phyloP scores from a whole-genome alignment of 169 alveolate species.

The Plasmodium berghei region DNA sequence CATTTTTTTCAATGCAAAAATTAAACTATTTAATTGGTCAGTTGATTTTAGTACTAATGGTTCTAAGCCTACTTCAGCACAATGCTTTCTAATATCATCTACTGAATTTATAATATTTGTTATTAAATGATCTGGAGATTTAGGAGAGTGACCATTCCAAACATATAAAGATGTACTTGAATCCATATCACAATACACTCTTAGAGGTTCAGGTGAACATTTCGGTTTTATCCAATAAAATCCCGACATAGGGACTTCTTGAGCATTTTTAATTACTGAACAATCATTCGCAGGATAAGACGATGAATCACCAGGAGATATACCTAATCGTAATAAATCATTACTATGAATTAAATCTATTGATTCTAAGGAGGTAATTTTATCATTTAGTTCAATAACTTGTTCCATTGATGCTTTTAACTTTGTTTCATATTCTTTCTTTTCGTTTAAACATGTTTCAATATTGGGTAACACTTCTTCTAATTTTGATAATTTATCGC shows the following conservation, averaged over 20 bases:
- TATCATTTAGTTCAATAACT: conserved; percentile 79
- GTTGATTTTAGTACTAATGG: conserved; percentile 87
- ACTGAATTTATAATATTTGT: conserved; percentile 84
- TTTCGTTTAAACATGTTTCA: conserved; percentile 85
- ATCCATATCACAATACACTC: conserved; percentile 92
- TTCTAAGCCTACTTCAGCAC: conserved; percentile 91
- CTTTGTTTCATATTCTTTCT: conserved; percentile 79
- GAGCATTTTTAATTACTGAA: conserved; percentile 80
- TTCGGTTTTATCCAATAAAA: conserved; percentile 93
- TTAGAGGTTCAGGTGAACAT: conserved; percentile 89
- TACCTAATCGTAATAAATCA: conserved; percentile 76
- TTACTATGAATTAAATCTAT: conserved; percentile 70
- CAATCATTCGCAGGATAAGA: conserved; percentile 92
- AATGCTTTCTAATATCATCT: conserved; percentile 85
- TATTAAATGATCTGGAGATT: conserved; percentile 79
- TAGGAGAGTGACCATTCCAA: conserved; percentile 80
- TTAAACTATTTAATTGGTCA: conserved; percentile 86
- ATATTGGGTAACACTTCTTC: conserved; percentile 85
- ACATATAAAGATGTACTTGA: conserved; percentile 84
- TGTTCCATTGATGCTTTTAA: conserved; percentile 80
- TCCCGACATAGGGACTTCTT: conserved; percentile 85
- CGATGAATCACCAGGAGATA: conserved; percentile 86
- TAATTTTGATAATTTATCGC: conserved; percentile 83
- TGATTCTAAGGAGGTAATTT: conserved; percentile 67
- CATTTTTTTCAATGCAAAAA: conserved; percentile 86